Evolutionary conservation across 345 rosid species (phyloP).

Genomic region (Eucalyptus marginata): DNA sequence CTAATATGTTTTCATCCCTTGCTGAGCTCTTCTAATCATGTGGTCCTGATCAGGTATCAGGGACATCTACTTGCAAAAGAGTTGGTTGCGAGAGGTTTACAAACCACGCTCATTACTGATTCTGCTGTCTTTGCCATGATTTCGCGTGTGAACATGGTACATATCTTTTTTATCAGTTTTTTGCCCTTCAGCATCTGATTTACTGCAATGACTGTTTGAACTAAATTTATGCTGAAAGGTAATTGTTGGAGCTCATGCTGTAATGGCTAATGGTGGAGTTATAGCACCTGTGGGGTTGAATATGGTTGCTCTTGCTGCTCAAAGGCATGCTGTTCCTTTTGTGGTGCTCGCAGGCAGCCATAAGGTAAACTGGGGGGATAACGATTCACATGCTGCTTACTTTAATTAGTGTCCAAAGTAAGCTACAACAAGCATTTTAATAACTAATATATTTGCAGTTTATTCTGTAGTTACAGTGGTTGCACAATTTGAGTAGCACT

Average conservation of each 20-base stretch:
- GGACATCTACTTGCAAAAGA: conserved; percentile 93
- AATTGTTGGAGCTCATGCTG: conserved; percentile 97
- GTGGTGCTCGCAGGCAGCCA: conserved; percentile 97
- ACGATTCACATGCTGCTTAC: not conserved
- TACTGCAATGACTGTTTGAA: not conserved
- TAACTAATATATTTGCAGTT: not conserved
- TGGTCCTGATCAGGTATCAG: conserved; percentile 49
- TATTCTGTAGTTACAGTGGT: not conserved
- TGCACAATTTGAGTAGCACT: not conserved
- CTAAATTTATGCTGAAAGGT: conserved; percentile 38
- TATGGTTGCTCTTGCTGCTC: conserved; percentile 96
- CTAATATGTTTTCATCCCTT: not conserved
- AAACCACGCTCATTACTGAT: conserved; percentile 88
- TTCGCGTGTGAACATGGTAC: conserved; percentile 93
- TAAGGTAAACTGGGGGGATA: conserved; percentile 43
- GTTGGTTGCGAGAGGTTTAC: conserved; percentile 84
- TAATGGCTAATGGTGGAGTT: conserved; percentile 97
- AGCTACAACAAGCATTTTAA: not conserved
- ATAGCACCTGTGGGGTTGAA: conserved; percentile 97
- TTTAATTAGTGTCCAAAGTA: not conserved
- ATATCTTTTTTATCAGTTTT: not conserved
- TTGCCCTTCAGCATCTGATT: not conserved
- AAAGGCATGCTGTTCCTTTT: conserved; percentile 97
- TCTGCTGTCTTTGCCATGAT: conserved; percentile 99
- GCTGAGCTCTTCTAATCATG: not conserved